Evolutionary conservation across 257 asterid genomes (phyloP).

Genomic region (Prunella vulgaris): DNA sequence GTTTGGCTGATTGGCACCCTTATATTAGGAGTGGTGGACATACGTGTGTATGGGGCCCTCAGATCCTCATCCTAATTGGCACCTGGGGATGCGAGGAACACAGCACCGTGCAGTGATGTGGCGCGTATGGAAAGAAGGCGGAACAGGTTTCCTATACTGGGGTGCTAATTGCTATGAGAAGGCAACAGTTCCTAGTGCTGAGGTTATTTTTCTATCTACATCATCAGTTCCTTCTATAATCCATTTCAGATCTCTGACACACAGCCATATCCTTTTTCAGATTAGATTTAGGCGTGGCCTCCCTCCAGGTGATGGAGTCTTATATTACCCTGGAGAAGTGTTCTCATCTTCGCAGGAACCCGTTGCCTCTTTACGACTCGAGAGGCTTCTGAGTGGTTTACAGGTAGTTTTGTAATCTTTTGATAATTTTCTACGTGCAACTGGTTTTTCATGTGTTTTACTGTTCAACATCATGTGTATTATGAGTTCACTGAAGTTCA

Average conservation of each 20-base stretch:
- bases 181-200: conserved; percentile 88
- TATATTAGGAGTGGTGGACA: conserved; percentile 97
- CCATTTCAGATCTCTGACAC: conserved; percentile 5
- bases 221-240: conserved; percentile 7
- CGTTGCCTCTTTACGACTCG: conserved; percentile 87
- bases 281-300: conserved; percentile 93
- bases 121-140: conserved; percentile 99
- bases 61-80: conserved; percentile 99
- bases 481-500: too few relatives aligned
- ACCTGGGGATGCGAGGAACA: conserved; percentile 97
- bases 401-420: conserved; percentile 48
- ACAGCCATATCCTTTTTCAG: conserved; percentile 34
- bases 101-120: conserved; percentile 99
- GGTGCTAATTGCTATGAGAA: conserved; percentile 99
- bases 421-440: neutral
- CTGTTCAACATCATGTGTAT: neutral
- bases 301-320: conserved; percentile 98
- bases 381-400: conserved; percentile 91
- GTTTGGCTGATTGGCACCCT: conserved; percentile 18
- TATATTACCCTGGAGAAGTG: conserved; percentile 95
- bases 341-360: conserved; percentile 88
- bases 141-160: conserved; percentile 95
- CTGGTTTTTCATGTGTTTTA: neutral
- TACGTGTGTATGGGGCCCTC: conserved; percentile 98
- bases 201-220: conserved; percentile 44